Evolutionary conservation across 148 eudicot genomes (phyloP).

Genomic region (Diospyros kaki): DNA sequence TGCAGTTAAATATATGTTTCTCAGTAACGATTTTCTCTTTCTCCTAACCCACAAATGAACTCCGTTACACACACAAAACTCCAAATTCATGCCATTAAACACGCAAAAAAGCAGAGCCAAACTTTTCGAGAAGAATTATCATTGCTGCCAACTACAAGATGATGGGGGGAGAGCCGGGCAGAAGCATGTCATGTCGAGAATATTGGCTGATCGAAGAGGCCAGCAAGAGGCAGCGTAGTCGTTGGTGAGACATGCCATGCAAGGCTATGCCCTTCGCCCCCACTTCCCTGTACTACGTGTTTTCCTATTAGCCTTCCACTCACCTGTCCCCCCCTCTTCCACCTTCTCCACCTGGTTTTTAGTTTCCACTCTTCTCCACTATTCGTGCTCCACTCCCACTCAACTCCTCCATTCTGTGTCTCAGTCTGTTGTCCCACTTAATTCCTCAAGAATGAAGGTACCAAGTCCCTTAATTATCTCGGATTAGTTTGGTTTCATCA

Average conservation of each 20-base stretch:
- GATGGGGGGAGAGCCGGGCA: too few relatives aligned
- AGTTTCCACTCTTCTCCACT: not conserved
- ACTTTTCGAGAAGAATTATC: too few relatives aligned
- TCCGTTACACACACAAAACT: too few relatives aligned
- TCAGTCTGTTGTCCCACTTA: not conserved
- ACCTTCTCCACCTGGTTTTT: not conserved
- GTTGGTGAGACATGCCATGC: not conserved
- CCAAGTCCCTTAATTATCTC: not conserved
- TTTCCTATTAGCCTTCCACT: conserved; percentile 2
- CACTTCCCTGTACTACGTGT: not conserved
- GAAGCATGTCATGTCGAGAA: not conserved
- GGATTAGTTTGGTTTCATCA: too few relatives aligned
- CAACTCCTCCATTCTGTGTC: not conserved
- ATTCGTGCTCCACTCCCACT: not conserved
- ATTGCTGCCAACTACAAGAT: too few relatives aligned
- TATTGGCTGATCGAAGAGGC: not conserved
- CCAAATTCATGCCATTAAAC: too few relatives aligned
- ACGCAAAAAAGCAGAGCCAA: too few relatives aligned
- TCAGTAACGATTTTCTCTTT: too few relatives aligned
- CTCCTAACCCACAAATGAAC: too few relatives aligned
- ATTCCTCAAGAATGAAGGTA: conserved; percentile 14
- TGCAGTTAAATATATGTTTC: too few relatives aligned
- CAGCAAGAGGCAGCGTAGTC: not conserved
- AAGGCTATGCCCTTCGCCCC: not conserved
- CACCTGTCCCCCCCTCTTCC: not conserved